Conservation (phyloP, 495 filamentous ascomycete species). For the Letharia columbiana region DNA sequence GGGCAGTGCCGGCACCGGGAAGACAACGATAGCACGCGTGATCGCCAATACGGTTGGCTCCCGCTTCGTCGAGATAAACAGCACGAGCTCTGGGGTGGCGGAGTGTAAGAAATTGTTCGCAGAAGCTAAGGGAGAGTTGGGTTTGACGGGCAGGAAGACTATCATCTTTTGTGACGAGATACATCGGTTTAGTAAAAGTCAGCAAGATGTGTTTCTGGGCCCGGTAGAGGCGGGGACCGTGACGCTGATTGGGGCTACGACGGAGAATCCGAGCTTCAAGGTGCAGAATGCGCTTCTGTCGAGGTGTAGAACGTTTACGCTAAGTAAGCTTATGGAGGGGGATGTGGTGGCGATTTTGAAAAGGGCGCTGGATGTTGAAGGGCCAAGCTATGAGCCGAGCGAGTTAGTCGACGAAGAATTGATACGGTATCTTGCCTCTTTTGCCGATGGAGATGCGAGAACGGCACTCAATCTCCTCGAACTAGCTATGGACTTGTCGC, state of each 20-base stretch:
- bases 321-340: constrained; percentile 60
- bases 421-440: constrained; percentile 69
- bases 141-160: constrained; percentile 77
- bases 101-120: constrained; percentile 91
- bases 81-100: constrained; percentile 80
- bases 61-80: constrained; percentile 93
- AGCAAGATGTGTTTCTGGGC: constrained; percentile 92
- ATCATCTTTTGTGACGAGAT: constrained; percentile 99
- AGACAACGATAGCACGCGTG: constrained; percentile 93
- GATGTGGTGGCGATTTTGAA: constrained; percentile 64
- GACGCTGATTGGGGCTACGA: constrained; percentile 90
- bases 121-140: constrained; percentile 75
- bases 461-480: constrained; percentile 90
- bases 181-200: constrained; percentile 83
- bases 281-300: constrained; percentile 82
- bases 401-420: constrained; percentile 68
- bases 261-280: constrained; percentile 95
- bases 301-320: constrained; percentile 81
- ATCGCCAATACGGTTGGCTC: constrained; percentile 73
- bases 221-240: constrained; percentile 88
- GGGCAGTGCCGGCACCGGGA: constrained; percentile 87
- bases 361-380: constrained; percentile 61
- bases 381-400: constrained; percentile 43
- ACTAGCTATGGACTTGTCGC: constrained; percentile 61
- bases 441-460: constrained; percentile 85